Evolutionary conservation across 805 yeast species (phyloP), one percentile per base, ranked within the genome.

Genomic region (Kodamaea restingae): DNA sequence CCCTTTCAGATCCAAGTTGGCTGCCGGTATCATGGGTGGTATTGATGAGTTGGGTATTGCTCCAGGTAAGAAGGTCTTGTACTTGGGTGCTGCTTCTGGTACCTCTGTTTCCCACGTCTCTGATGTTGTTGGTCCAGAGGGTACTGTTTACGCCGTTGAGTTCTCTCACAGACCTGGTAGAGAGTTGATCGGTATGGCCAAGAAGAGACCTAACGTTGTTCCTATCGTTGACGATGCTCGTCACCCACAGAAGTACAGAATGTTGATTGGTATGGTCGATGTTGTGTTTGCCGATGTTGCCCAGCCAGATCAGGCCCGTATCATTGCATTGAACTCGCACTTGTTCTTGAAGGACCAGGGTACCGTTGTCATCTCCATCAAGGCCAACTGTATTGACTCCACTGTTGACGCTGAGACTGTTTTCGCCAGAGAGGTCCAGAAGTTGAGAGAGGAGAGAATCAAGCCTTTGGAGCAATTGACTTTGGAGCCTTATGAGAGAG

Each of bases 1-100:
- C 73, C 98, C 98, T 49, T 93, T 93, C 85, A 85, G 98, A 82
- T 91, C 98, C 44, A 93, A 93, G 80, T 76, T 93, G 74, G 98
- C 98, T 65, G 98, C 98, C 48, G 98, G 98, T 85, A 87, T 93
- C 54, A 86, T 93, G 88, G 98, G 98, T 73, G 98, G 98, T 84
- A 73, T 93, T 55, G 98, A 91, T 65, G 97, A 93, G 73, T 72
- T 93, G 55, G 95, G 88, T 76, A 85, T 93, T 70, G 95, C 86
- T 42, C 98, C 98, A 60, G 98, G 98, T 63, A 88, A 86, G 75
- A 93, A 93, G 76, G 98, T 93, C 39, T 76, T 93, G 49, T 93
- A 93, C 70, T 72, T 93, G 60, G 98, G 98, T 80, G 98, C 98
- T 59, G 98, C 98, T 55, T 88, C 96, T 41, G 98, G 98, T 77